These are phyloP conservation scores for Cavenderia fasciculata DNA, from an alignment of 78 protist genomes.

Conservation along the genomic window DNA sequence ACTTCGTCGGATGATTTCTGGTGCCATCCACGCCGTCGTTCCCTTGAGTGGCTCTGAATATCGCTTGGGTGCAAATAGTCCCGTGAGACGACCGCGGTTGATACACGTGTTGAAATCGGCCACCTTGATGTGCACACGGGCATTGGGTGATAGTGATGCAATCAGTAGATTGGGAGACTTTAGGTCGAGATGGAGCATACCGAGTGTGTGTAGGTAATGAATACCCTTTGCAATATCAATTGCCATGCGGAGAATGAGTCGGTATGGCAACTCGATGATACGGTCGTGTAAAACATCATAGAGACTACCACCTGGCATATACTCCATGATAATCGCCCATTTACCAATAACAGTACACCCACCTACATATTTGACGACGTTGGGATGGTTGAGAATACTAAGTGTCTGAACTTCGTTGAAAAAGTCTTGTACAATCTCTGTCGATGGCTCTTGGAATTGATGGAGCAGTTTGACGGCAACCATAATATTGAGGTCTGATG, in stretches of 20 bases:
- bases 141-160: conserved; percentile 3
- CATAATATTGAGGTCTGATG: conserved; percentile 6
- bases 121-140: conserved; percentile 43
- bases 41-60: no score
- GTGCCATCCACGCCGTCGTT: conserved; percentile 76
- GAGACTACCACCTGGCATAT: conserved; percentile 69
- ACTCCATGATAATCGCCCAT: conserved; percentile 70
- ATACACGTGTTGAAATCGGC: conserved; percentile 74
- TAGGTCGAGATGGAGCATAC: conserved; percentile 64
- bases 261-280: conserved; percentile 4
- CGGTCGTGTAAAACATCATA: conserved; percentile 40
- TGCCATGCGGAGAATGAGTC: conserved; percentile 48
- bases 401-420: conserved; percentile 38
- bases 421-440: conserved; percentile 70
- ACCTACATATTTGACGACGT: conserved; percentile 71
- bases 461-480: conserved; percentile 61
- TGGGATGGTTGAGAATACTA: conserved; percentile 67
- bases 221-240: conserved; percentile 73
- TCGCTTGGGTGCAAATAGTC: conserved; percentile 18
- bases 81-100: conserved; percentile 34
- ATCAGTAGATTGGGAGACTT: conserved; percentile 71
- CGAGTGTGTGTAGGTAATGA: conserved; percentile 67
- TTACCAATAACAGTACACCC: conserved; percentile 54
- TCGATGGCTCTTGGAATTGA: conserved; percentile 40
- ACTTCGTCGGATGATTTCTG: conserved; percentile 57